A percentile compares a stretch with the other conserved stretches of the same genome.
These are phyloP conservation scores for Aspergillus kassunensis DNA, from an alignment of 495 filamentous ascomycete genomes.

Conservation along the genomic window DNA sequence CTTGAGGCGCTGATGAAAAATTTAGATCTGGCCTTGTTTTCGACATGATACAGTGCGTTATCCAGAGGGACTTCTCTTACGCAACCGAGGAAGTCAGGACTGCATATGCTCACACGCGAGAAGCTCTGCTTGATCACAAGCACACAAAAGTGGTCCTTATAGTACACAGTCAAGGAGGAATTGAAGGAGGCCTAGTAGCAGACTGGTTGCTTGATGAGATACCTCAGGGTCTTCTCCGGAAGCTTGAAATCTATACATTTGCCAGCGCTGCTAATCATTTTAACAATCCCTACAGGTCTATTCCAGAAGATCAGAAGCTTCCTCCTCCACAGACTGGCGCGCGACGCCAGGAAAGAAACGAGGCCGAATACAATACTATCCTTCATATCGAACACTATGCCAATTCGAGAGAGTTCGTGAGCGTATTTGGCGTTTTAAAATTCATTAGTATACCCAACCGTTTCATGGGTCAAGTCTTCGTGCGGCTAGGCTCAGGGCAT, in stretches of 20 bases:
- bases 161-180: slow-evolving; percentile 78
- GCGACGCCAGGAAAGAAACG: neutral
- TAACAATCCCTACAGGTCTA: slow-evolving; percentile 61
- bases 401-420: slow-evolving; percentile 71
- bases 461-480: slow-evolving; percentile 74
- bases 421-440: slow-evolving; percentile 69
- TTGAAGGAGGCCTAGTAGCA: slow-evolving; percentile 67
- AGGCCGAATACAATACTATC: slow-evolving; percentile 37
- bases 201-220: slow-evolving; percentile 80
- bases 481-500: slow-evolving; percentile 64
- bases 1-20: neutral
- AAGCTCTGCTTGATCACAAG: slow-evolving; percentile 32
- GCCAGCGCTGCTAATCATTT: slow-evolving; percentile 84
- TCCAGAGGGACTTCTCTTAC: slow-evolving; percentile 73
- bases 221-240: slow-evolving; percentile 58
- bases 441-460: slow-evolving; percentile 49
- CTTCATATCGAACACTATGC: slow-evolving; percentile 83
- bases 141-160: slow-evolving; percentile 73
- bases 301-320: neutral
- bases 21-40: slow-evolving; percentile 57
- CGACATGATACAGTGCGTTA: slow-evolving; percentile 70
- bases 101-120: slow-evolving; percentile 30
- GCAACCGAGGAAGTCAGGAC: slow-evolving; percentile 63
- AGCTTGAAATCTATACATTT: slow-evolving; percentile 84
- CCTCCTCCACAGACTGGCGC: neutral